A percentile compares a stretch with the other conserved stretches of the same genome.
phyloP scores from a whole-genome alignment of 1,284 basidiomycete genomes.

The Pyrrhoderma noxium region DNA sequence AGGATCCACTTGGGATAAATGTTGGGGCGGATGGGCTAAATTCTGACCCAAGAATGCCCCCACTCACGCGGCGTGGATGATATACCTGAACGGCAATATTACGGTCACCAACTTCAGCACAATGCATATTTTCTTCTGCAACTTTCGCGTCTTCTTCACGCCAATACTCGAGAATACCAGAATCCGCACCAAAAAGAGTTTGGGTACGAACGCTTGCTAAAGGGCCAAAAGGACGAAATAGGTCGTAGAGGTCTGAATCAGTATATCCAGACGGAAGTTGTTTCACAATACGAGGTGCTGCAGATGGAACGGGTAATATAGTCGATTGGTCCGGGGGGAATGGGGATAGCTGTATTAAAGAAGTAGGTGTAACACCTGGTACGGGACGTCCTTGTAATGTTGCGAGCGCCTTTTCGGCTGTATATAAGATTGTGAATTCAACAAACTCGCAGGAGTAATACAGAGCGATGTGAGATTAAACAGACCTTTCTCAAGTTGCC shows the following conservation, averaged over 20 bases:
- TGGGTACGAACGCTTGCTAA: conserved; percentile 65
- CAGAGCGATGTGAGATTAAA: conserved; percentile 7
- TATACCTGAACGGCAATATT: conserved; percentile 77
- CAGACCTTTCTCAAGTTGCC: conserved; percentile 68
- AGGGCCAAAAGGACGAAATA: conserved; percentile 66
- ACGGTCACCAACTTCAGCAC: conserved; percentile 68
- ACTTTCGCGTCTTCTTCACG: conserved; percentile 75
- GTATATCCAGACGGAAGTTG: conserved; percentile 60
- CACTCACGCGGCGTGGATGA: conserved; percentile 41
- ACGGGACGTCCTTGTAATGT: conserved; percentile 71
- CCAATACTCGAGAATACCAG: conserved; percentile 79
- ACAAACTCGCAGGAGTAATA: neutral
- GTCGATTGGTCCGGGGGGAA: conserved; percentile 69
- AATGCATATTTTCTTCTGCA: conserved; percentile 76
- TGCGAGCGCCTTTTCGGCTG: conserved; percentile 84
- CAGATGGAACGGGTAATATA: conserved; percentile 63
- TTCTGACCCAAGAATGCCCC: conserved; percentile 36
- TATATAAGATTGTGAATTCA: conserved; percentile 8
- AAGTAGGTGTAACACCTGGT: conserved; percentile 45
- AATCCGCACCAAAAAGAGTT: conserved; percentile 47
- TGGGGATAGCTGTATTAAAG: conserved; percentile 61
- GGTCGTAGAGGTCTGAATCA: conserved; percentile 66
- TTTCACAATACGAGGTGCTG: conserved; percentile 70
- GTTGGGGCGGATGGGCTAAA: conserved; percentile 67
- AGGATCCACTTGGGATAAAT: conserved; percentile 61